phyloP scores from a whole-genome alignment of 768 basidiomycete species.

The Pleurotus tuoliensis region DNA sequence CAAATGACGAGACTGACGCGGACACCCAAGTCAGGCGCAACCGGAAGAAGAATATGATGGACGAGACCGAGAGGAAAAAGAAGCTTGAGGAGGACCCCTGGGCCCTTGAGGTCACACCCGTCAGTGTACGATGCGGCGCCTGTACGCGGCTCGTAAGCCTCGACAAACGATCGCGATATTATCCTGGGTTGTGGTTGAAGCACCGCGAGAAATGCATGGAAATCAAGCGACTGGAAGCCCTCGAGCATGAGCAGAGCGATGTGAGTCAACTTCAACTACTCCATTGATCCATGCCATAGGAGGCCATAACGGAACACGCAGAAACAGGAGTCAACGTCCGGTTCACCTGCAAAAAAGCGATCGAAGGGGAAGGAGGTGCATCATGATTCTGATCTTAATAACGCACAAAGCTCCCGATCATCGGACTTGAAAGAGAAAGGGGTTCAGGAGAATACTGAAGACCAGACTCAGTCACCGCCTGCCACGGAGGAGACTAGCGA shows the following conservation, averaged over 20 bases:
- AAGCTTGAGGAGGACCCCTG: constrained; percentile 17
- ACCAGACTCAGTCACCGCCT: background rate
- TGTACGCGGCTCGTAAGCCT: constrained; percentile 15
- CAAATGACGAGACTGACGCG: constrained; percentile 2
- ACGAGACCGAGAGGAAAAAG: constrained; percentile 7
- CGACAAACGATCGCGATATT: constrained; percentile 18
- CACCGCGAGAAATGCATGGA: constrained; percentile 16
- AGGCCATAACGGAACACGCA: background rate
- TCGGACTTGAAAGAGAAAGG: constrained; percentile 6
- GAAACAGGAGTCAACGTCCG: constrained; percentile 5
- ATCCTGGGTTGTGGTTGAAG: constrained; percentile 20
- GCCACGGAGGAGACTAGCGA: background rate
- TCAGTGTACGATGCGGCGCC: constrained; percentile 16
- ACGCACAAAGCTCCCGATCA: constrained; percentile 5
- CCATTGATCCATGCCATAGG: background rate
- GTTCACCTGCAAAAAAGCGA: constrained; percentile 4
- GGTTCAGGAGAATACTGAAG: background rate
- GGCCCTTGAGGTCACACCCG: constrained; percentile 15
- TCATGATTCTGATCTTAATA: background rate
- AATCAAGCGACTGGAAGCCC: constrained; percentile 9
- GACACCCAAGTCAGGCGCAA: background rate
- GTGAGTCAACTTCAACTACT: background rate
- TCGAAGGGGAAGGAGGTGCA: constrained; percentile 1
- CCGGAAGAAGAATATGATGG: constrained; percentile 14
- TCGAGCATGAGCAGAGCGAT: constrained; percentile 6